Base-by-base conservation (phyloP, 192 early-diverging fungal genomes). In the Gorgonomyces haynaldii region DNA sequence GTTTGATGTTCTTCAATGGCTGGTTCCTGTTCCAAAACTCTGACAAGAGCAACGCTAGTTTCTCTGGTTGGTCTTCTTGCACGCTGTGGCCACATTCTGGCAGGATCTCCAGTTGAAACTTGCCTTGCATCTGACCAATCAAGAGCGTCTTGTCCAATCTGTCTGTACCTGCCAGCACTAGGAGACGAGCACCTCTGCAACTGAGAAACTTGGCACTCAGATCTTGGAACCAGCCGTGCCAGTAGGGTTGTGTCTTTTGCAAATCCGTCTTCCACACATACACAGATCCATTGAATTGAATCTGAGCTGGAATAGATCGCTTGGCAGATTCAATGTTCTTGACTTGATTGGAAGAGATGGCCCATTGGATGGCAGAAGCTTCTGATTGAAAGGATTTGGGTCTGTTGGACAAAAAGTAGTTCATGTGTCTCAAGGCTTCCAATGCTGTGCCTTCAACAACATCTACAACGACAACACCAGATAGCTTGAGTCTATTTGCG, bases 121-220 rank as follows among this genome's bases (percentile, higher is more conserved):
- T 72, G 20, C 70, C 58, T 36, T 69, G 67, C 70, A 72, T 72
- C 36, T 72, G 70, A 2, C 70, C 70, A 50, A 72, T 72, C 10
- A 56, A 66, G n/a, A 72, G 50, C 15, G 61, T 42, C 24, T 67
- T 72, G 42, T 72, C 70, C 10, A 72, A 43, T 7, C 70, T 59
- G 37, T 72, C 70, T 5, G 70, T 59, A 36, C 68, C 68, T 7
- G 69, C 69, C 1, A 72, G 50, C 10, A 72, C 39, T 17, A 72
- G 40, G 19, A 68, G 40, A 17, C 63, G 45, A 1, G 52, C 62
- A 27, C 50, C 45, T 32, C 53, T 48, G 9, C 46, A 26, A 1
- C 45, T 2, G 12, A 72, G 34, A 34, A 72, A 72, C 44, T 65
- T 72, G 12, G 37, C 16, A 22, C 60, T 62, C 10, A 72, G 53